Conservation (phyloP, 2,329 filamentous ascomycete genomes). For the Colletotrichum melonis region DNA sequence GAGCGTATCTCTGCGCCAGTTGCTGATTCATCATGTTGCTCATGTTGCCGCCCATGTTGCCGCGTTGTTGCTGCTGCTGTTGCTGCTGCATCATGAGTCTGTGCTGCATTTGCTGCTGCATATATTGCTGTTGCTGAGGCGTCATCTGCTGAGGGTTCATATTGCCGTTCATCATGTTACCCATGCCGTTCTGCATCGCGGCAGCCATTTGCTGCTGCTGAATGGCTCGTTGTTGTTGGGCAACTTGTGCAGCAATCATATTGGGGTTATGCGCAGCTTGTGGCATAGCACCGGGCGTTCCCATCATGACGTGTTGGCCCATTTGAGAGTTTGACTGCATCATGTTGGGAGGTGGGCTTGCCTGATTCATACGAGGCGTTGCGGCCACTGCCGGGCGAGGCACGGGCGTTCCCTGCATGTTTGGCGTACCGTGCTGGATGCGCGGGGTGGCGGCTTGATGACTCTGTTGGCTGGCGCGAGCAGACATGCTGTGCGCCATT, state of each 20-base stretch:
- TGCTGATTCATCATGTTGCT: constrained; percentile 56
- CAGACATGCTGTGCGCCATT: constrained; percentile 72
- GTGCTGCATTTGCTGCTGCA: constrained; percentile 41
- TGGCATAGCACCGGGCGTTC: constrained; percentile 42
- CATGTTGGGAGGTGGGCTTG: constrained; percentile 70
- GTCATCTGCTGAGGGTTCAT: constrained; percentile 48
- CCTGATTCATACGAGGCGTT: constrained; percentile 72
- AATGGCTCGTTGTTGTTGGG: constrained; percentile 59
- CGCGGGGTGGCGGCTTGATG: constrained; percentile 72
- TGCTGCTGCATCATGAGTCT: constrained; percentile 39
- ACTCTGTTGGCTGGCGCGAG: constrained; percentile 74
- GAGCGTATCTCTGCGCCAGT: constrained; percentile 56
- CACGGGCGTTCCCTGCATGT: constrained; percentile 71
- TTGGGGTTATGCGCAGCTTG: constrained; percentile 54
- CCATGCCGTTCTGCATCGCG: constrained; percentile 50
- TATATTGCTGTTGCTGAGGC: constrained; percentile 29
- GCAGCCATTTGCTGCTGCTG: constrained; percentile 52
- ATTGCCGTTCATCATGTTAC: constrained; percentile 46
- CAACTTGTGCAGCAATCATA: constrained; percentile 57
- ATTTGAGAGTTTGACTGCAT: constrained; percentile 69
- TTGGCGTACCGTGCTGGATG: constrained; percentile 71
- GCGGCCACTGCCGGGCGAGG: constrained; percentile 61
- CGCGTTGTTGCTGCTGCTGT: constrained; percentile 48
- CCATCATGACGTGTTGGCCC: constrained; percentile 63
- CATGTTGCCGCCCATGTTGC: constrained; percentile 43